Base-by-base conservation (phyloP, 179 eudicot genomes). In the Patellifolia procumbens region DNA sequence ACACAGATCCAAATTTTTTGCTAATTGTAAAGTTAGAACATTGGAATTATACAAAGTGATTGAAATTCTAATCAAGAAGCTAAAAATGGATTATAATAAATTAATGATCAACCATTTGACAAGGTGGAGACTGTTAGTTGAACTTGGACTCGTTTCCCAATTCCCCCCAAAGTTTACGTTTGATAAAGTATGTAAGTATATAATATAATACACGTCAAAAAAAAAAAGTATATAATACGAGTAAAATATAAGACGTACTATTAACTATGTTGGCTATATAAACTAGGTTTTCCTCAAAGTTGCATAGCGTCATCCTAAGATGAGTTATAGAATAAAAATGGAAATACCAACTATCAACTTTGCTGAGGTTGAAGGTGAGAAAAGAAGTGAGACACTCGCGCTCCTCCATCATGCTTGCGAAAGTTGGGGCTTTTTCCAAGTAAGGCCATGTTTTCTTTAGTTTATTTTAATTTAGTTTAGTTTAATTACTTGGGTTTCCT, bases 371-470 rank as follows among this genome's bases (percentile, higher is more conserved):
- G 86, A 85, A 52, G 89, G 91, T 68, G 91, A 87, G 43, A 82
- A 87, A 79, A 87, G 90, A 79, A 73, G 83, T 70, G 82, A 87
- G 80, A 89, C 97, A 24, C 79, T 93, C 91, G 85, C 88, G 13
- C 90, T 87, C 64, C 81, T 93, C 61, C 91, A 89, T 64, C 81
- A 86, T 73, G 96, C 96, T 51, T 91, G 94, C 56, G 90, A 91
- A 77, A 85, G 84, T 55, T 85, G 92, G 91, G 98, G 98, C 59
- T 93, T 86, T 79, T 93, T 93, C 71, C 86, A 85, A 92, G 96
- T 87, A 82, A 74, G 19, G n/a, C n/a, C n/a, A n/a, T n/a, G n/a
- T n/a, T n/a, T n/a, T n/a, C n/a, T n/a, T n/a, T n/a, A n/a, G n/a
- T n/a, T n/a, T n/a, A n/a, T n/a, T n/a, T n/a, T n/a, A n/a, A n/a